Base-by-base conservation (phyloP, 2,329 filamentous ascomycete genomes). In the Colletotrichum sp. region DNA sequence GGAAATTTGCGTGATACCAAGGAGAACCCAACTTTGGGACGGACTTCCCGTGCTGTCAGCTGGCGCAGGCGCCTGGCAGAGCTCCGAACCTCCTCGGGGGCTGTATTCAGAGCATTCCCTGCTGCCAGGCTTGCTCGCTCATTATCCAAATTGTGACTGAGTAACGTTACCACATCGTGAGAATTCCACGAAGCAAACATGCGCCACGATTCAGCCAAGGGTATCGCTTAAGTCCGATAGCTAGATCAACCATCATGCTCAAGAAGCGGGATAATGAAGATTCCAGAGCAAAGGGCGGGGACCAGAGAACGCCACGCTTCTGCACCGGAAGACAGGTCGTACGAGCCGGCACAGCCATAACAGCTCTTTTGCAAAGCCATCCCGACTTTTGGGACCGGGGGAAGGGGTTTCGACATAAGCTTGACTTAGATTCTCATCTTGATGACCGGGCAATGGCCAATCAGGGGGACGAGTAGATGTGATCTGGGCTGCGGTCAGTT, bases 161-260 rank as follows among this genome's bases (percentile, higher is more conserved):
- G 73, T 68, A 73, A 75, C 69, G 70, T 68, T 63, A 43, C 68
- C 24, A 34, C 16, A 26, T 21, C 24, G 30, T 28, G 24, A n/a
- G 32, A 52, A 57, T 48, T 43, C 21, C 13, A 16, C 6, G 26
- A 21, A 60, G 66, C 26, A 18, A 21, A 21, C 26, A 32, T 43
- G 24, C n/a, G 13, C 32, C 32, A 59, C 63, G 16, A 55, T 39
- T 52, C 24, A 72, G 57, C 32, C 30, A 28, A 32, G 59, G 26
- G 18, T 39, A 34, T 72, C 69, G 73, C 73, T 43, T 26, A 75
- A 72, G 36, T 72, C 73, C 70, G 70, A 63, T 9, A 15, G 24
- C 39, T 30, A 73, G 59, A 74, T 64, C 48, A 65, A 30, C 60
- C 30, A n/a, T 10, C 59, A 65, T 48, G 36, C 16, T 55, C 39